Base-by-base conservation (phyloP, 2,329 filamentous ascomycete species). In the Blastomyces silverae region DNA sequence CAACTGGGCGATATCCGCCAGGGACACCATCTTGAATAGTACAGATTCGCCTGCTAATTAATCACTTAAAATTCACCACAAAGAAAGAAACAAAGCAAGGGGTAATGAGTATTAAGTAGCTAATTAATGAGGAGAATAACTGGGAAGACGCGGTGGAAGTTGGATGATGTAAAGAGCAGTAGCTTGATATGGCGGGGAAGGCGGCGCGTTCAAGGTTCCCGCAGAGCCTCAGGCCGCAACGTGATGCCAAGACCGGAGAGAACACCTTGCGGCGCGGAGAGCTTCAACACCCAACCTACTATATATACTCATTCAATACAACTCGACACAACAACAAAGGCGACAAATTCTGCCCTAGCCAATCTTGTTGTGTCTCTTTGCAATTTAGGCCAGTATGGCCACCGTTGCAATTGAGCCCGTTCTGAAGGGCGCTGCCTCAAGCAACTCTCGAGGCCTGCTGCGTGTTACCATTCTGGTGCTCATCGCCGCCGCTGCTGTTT, bases 401-500 rank as follows among this genome's bases (percentile, higher is more conserved):
- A 60, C 50, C 31, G 72, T 76, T 73, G 73, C 77, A 69, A 70
- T 85, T 74, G 81, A 82, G 70, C 77, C 82, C 73, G 83, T 94
- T 76, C 84, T 91, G 75, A 87, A 90, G 81, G 89, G 90, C 77
- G 88, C 87, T 76, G 90, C 88, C 72, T 88, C 87, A 73, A 85
- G 88, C 78, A 97, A 87, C 78, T 90, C 91, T 68, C 87, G 92
- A 77, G 89, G 91, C 69, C 80, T 97, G 73, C 83, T 99, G 69
- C 88, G 92, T 75, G 87, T 97, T 71, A 84, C 95, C 74, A 99
- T 99, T 80, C 87, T 99, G 72, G 84, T 83, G 74, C 86, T 93
- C 74, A 97, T 99, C 79, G 94, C 94, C 69, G 92, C 86, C 65
- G 92, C 94, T 68, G 92, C 93, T 70, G 86, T 97, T 75, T 87